A percentile compares a stretch with the other conserved stretches of the same genome.
Conservation (phyloP, 2,329 filamentous ascomycete species). For the Trichoderma lentiforme region DNA sequence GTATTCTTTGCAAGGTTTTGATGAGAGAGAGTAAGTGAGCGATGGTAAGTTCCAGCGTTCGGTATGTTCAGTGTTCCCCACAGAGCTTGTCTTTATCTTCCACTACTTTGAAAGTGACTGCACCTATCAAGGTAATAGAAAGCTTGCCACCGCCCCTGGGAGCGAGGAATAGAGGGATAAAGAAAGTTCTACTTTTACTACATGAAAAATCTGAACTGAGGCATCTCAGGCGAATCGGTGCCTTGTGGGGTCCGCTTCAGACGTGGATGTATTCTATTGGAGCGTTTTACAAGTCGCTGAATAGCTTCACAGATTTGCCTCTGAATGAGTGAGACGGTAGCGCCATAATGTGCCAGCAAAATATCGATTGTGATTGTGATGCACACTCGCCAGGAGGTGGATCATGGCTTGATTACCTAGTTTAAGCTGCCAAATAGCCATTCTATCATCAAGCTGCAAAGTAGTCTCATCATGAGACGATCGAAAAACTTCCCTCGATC, state of each 20-base stretch:
- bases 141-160: not conserved
- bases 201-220: not conserved
- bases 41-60: not conserved
- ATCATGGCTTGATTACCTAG: not conserved
- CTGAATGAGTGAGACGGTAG: not conserved
- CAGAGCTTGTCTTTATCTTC: not conserved
- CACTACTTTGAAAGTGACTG: not conserved
- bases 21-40: not conserved
- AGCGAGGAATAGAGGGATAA: not conserved
- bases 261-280: constrained; percentile 14
- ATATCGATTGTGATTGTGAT: not conserved
- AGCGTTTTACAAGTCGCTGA: not conserved
- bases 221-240: not conserved
- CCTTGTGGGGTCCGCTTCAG: not conserved
- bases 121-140: not conserved
- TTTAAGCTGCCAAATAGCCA: not conserved
- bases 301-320: not conserved
- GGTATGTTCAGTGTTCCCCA: not conserved
- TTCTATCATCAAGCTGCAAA: not conserved
- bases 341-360: not conserved
- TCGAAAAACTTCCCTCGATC: not conserved
- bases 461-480: not conserved
- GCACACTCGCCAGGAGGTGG: not conserved
- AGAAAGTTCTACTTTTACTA: not conserved
- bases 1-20: not conserved